Percentiles rank a stretch among this genome's conserved stretches.
phyloP scores from a whole-genome alignment of 345 rosid genomes.

The Euphorbia pulcherrima region DNA sequence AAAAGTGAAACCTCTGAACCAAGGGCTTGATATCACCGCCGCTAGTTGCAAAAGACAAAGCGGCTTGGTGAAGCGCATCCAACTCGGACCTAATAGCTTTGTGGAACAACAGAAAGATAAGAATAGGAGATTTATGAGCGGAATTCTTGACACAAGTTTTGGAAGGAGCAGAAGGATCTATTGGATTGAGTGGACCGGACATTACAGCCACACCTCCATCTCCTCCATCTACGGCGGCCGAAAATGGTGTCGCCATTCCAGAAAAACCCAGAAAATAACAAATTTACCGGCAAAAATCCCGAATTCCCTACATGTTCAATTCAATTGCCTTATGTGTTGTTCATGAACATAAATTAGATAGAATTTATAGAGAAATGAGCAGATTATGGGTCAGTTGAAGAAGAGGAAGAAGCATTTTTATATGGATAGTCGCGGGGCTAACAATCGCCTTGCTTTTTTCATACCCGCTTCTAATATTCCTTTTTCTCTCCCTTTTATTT shows the following conservation, averaged over 20 bases:
- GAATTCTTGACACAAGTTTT: constrained; percentile 44
- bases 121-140: constrained; percentile 59
- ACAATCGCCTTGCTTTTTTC: background rate
- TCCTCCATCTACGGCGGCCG: constrained; percentile 41
- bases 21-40: constrained; percentile 45
- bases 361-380: background rate
- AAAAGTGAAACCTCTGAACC: constrained; percentile 44
- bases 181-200: constrained; percentile 47
- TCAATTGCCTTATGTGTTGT: background rate
- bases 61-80: constrained; percentile 55
- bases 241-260: constrained; percentile 53
- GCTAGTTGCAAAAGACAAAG: constrained; percentile 47
- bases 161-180: constrained; percentile 44
- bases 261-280: background rate
- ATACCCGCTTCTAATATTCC: background rate
- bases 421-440: constrained; percentile 7
- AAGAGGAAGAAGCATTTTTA: background rate
- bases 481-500: background rate
- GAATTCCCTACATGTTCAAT: background rate
- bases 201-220: constrained; percentile 57
- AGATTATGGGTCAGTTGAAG: background rate
- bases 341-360: background rate
- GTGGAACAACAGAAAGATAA: constrained; percentile 62
- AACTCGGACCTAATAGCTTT: constrained; percentile 66
- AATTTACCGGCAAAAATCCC: background rate